Base-by-base conservation (phyloP, 2,329 filamentous ascomycete species). In the Colletotrichum sp. region DNA sequence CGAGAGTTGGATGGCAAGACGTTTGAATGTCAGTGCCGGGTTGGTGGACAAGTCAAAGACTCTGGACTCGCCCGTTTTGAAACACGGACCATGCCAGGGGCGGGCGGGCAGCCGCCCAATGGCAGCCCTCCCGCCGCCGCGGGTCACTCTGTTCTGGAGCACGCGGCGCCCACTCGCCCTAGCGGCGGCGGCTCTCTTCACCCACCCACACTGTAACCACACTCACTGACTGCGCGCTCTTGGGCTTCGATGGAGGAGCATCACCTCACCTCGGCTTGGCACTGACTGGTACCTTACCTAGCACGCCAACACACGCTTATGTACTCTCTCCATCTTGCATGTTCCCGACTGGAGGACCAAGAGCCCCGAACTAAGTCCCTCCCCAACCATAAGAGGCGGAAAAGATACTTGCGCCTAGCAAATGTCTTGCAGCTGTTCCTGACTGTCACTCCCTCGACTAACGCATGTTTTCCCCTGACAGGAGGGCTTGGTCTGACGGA, bases 31-130 rank as follows among this genome's bases (percentile, higher is more conserved):
- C 48, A 61, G 52, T 28, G 24, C 18, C 34, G 68, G 69, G 26
- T 72, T 75, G 39, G 21, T 73, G 73, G 70, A 63, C 26, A 60
- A 69, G 70, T 73, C 73, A 64, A 57, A 73, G 73, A 67, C 59
- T 39, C 48, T 63, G 60, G 59, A 68, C 66, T 68, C 66, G 66
- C 66, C 55, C 73, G 52, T 67, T 75, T 68, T 61, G 74, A 75
- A 75, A 75, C 74, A 69, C 70, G 64, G 74, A 48, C 70, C 74
- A 73, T 74, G 74, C 59, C 74, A 73, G 64, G 64, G 68, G 43
- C 43, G 64, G 73, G 43, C 60, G 70, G 63, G 21, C 61, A 64
- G 57, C 28, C 57, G 73, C 36, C 73, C 73, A 75, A 75, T 75
- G 69, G 70, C 60, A 43, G 59, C 39, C 21, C 43, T 72, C 57